Percentiles rank a stretch among this genome's conserved stretches.
phyloP scores from a whole-genome alignment of 164 flowering plant genomes.

The Saururus chinensis region DNA sequence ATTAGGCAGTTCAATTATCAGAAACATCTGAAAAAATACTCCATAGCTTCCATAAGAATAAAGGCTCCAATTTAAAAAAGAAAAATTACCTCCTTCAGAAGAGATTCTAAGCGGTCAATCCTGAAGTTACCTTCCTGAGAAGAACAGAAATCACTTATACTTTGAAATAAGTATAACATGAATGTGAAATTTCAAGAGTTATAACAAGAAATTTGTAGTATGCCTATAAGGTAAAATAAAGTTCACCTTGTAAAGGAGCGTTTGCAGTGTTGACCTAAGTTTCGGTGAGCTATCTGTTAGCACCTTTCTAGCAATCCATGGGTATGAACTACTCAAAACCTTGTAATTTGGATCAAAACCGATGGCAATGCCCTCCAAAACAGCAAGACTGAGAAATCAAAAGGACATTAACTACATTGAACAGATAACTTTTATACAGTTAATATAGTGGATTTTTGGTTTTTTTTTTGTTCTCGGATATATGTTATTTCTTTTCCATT shows the following conservation, averaged over 20 bases:
- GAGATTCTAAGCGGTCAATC: slow-evolving; percentile 89
- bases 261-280: slow-evolving; percentile 54
- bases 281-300: slow-evolving; percentile 80
- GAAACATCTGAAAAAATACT: too few relatives aligned
- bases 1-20: too few relatives aligned
- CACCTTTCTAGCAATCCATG: slow-evolving; percentile 96
- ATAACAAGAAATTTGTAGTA: neutral
- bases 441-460: neutral
- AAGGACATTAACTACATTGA: neutral
- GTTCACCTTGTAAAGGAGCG: slow-evolving; percentile 73
- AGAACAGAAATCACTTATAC: neutral
- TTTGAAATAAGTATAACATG: too few relatives aligned
- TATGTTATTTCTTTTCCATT: neutral
- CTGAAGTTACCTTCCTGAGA: slow-evolving; percentile 78
- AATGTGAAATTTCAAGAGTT: too few relatives aligned
- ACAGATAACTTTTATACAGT: neutral
- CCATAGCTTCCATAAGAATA: too few relatives aligned
- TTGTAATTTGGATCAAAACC: slow-evolving; percentile 71
- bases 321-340: slow-evolving; percentile 89
- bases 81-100: slow-evolving; percentile 57
- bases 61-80: neutral
- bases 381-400: slow-evolving; percentile 66
- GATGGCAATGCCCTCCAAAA: slow-evolving; percentile 91
- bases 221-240: too few relatives aligned
- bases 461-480: neutral